Evolutionary conservation across 768 basidiomycete genomes (phyloP).

Genomic region (Tephrocybe sp.): DNA sequence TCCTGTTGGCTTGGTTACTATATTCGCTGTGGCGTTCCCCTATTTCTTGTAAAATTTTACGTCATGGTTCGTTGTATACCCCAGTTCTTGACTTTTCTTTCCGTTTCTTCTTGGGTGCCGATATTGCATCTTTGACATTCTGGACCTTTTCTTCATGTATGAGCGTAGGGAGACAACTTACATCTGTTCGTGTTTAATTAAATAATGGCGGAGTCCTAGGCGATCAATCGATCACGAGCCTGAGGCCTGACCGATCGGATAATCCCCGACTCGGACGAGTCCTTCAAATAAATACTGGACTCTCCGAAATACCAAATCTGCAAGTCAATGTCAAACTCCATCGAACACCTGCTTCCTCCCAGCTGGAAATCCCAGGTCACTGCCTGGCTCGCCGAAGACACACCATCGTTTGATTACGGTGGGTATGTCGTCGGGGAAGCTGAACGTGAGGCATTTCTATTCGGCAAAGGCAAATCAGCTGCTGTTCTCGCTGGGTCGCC

Average conservation of each 20-base stretch:
- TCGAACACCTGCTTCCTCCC: constrained; percentile 82
- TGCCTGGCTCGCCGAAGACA: constrained; percentile 89
- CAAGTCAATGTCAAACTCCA: constrained; percentile 31
- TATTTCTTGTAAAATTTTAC: constrained; percentile 10
- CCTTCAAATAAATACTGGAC: too few relatives aligned
- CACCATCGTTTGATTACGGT: constrained; percentile 94
- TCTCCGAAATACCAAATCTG: too few relatives aligned
- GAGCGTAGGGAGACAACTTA: too few relatives aligned
- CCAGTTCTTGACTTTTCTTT: background rate
- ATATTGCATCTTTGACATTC: background rate
- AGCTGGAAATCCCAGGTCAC: constrained; percentile 85
- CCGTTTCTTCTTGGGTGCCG: too few relatives aligned
- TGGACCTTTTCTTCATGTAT: background rate
- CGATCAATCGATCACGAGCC: too few relatives aligned
- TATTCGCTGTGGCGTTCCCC: constrained; percentile 24
- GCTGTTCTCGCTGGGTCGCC: constrained; percentile 91
- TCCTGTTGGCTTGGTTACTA: constrained; percentile 25
- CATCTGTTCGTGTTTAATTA: too few relatives aligned
- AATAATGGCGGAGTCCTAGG: too few relatives aligned
- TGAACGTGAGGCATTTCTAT: constrained; percentile 78
- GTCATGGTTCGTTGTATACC: background rate
- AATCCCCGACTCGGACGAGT: too few relatives aligned
- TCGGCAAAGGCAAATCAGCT: constrained; percentile 81
- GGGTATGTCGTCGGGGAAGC: constrained; percentile 96
- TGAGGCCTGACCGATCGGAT: too few relatives aligned